Evolutionary conservation across 345 rosid species (phyloP).

Genomic region (Rubroshorea leprosula): DNA sequence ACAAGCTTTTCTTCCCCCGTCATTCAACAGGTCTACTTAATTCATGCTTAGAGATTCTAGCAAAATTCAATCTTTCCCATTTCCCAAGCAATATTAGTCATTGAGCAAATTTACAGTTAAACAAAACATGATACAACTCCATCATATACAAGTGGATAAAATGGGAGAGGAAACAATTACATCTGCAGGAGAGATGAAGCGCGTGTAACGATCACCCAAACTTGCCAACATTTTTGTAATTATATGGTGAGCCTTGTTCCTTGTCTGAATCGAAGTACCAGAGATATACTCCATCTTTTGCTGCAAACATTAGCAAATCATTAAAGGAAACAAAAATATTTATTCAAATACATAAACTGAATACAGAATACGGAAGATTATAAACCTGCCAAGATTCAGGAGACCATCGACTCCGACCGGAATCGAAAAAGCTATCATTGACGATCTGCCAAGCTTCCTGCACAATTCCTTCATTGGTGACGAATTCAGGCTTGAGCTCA

Average conservation of each 20-base stretch:
- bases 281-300: constrained; percentile 57
- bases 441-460: constrained; percentile 96
- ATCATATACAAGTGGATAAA: not conserved
- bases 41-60: not conserved
- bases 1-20: no score
- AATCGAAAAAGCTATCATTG: constrained; percentile 58
- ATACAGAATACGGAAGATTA: constrained; percentile 8
- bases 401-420: constrained; percentile 56
- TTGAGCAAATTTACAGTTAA: not conserved
- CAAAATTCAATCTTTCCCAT: not conserved
- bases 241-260: constrained; percentile 76
- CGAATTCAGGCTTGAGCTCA: constrained; percentile 30
- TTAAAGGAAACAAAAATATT: not conserved
- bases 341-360: not conserved
- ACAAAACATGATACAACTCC: not conserved
- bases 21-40: no score
- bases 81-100: not conserved
- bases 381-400: constrained; percentile 76
- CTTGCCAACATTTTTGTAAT: constrained; percentile 72
- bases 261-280: constrained; percentile 49
- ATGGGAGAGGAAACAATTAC: constrained; percentile 26
- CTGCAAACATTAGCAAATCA: constrained; percentile 24
- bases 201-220: constrained; percentile 88
- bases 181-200: constrained; percentile 81
- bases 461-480: constrained; percentile 59